These are phyloP conservation scores for Nitzschia sp. DNA, from an alignment of 108 stramenopile species.

Conservation along the genomic window DNA sequence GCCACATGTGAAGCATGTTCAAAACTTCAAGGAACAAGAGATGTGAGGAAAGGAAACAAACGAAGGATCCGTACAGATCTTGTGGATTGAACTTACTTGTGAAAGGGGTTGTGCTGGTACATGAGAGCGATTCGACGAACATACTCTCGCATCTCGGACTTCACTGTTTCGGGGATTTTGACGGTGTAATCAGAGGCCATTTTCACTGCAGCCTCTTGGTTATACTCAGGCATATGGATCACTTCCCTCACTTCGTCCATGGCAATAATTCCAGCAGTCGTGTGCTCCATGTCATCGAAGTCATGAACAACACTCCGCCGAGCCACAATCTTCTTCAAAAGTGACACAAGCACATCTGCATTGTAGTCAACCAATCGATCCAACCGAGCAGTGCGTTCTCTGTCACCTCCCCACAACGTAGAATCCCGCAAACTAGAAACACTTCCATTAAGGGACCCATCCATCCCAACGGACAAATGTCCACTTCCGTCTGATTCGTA, in stretches of 20 bases:
- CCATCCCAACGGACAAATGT: not conserved
- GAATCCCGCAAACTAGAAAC: no score
- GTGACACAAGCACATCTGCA: slow-evolving; percentile 20
- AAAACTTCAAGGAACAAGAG: slow-evolving; percentile 34
- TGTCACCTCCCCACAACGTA: not conserved
- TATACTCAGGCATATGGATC: slow-evolving; percentile 17
- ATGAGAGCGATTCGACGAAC: slow-evolving; percentile 13
- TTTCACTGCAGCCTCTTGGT: slow-evolving; percentile 6
- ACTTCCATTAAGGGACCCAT: not conserved
- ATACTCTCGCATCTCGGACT: slow-evolving; percentile 11
- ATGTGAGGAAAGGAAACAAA: not conserved
- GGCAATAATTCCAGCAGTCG: not conserved
- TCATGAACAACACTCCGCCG: not conserved
- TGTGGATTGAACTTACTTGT: slow-evolving; percentile 39
- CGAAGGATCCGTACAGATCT: slow-evolving; percentile 16
- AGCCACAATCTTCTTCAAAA: slow-evolving; percentile 23
- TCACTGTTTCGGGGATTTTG: slow-evolving; percentile 2
- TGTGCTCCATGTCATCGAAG: not conserved
- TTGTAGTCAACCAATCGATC: slow-evolving; percentile 16
- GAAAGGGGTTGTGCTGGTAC: slow-evolving; percentile 46
- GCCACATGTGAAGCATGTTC: slow-evolving; percentile 49
- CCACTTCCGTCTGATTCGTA: not conserved
- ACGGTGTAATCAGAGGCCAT: slow-evolving; percentile 15
- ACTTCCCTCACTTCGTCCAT: slow-evolving; percentile 44
- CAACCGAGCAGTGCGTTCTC: not conserved